Conservation (phyloP, 495 filamentous ascomycete genomes). For the Xylaria longipes region DNA sequence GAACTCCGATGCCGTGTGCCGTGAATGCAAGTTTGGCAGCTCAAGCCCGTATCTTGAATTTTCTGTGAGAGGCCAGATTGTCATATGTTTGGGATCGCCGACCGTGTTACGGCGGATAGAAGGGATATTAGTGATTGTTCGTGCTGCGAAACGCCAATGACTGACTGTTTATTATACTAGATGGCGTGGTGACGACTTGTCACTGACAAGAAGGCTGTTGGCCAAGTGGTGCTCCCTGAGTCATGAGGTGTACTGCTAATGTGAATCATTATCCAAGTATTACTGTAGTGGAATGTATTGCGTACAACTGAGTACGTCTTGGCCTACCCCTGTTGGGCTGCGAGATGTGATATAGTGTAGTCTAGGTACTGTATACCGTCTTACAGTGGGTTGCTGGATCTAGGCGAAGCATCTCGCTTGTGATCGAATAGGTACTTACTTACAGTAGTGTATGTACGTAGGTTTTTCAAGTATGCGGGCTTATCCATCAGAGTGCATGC, state of each 20-base stretch:
- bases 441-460: too few species aligned
- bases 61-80: constrained; percentile 6
- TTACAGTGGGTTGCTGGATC: constrained; percentile 33
- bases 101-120: constrained; percentile 4
- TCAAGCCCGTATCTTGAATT: constrained; percentile 20
- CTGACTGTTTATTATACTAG: constrained; percentile 1
- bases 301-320: neutral
- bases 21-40: constrained; percentile 43
- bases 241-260: constrained; percentile 5
- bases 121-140: neutral
- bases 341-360: constrained; percentile 10
- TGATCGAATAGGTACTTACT: constrained; percentile 30
- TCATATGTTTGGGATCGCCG: neutral
- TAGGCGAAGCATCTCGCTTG: constrained; percentile 33
- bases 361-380: constrained; percentile 8
- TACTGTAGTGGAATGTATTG: neutral
- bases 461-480: constrained; percentile 19
- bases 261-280: neutral
- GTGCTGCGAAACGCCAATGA: constrained; percentile 8
- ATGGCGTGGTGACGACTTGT: too few species aligned
- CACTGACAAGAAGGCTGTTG: neutral
- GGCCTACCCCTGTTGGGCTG: constrained; percentile 20
- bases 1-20: constrained; percentile 39
- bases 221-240: constrained; percentile 3
- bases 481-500: constrained; percentile 35